Percentiles rank a stretch among this genome's conserved stretches.
These are phyloP conservation scores for Sarocladium kiliense DNA, from an alignment of 2,329 filamentous ascomycete genomes.

Conservation along the genomic window DNA sequence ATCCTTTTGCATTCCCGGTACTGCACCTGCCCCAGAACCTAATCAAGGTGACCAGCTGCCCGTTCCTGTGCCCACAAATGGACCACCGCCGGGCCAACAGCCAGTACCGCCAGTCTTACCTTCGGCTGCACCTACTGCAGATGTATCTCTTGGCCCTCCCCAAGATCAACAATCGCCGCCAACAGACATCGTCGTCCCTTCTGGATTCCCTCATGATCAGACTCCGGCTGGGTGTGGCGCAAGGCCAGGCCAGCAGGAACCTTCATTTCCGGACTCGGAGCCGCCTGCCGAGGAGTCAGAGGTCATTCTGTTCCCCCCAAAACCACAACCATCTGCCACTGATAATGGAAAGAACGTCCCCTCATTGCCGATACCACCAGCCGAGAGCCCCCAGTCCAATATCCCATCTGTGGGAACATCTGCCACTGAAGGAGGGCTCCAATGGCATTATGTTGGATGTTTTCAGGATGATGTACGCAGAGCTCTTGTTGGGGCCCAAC, in stretches of 20 bases:
- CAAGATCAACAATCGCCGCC: no score
- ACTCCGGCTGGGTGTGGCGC: no score
- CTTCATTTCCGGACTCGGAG: not conserved
- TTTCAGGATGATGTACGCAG: constrained; percentile 22
- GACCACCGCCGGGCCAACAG: not conserved
- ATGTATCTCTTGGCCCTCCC: no score
- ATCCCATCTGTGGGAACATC: not conserved
- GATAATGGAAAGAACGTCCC: no score
- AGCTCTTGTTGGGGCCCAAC: constrained; percentile 17
- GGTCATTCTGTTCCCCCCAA: not conserved
- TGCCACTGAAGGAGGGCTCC: not conserved
- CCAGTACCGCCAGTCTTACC: not conserved
- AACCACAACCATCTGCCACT: not conserved
- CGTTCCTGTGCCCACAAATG: not conserved
- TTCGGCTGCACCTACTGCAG: no score
- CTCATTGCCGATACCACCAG: no score
- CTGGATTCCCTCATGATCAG: no score
- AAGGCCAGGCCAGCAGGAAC: not conserved
- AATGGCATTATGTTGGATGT: constrained; percentile 26
- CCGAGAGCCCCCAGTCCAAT: no score
- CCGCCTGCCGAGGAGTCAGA: not conserved
- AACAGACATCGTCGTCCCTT: no score
- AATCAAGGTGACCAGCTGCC: not conserved
- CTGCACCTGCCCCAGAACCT: not conserved
- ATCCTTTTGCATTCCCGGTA: constrained; percentile 20